A percentile compares a stretch with the other conserved stretches of the same genome.
These are phyloP conservation scores for Pleurotus eryngii DNA, from an alignment of 768 basidiomycete genomes.

Conservation along the genomic window DNA sequence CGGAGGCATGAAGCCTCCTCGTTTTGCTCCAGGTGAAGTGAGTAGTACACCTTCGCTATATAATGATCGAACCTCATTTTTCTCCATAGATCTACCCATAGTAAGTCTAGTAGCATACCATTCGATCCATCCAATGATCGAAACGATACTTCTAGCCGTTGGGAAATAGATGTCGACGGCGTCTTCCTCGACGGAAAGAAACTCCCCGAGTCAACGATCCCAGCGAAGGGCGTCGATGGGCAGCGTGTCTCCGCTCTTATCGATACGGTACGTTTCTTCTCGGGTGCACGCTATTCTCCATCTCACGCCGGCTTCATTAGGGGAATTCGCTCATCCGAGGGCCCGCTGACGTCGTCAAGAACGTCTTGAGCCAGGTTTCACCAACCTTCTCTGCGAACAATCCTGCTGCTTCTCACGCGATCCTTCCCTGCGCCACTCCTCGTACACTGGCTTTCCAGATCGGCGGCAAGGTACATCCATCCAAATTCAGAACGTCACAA, in stretches of 20 bases:
- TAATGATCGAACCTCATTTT: conserved; percentile 16
- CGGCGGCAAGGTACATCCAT: conserved; percentile 51
- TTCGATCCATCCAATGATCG: too few species aligned
- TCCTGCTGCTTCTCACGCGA: conserved; percentile 19
- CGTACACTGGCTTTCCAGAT: conserved; percentile 62
- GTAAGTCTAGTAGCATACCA: conserved; percentile 16
- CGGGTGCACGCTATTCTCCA: not conserved
- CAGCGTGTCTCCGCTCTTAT: conserved; percentile 52
- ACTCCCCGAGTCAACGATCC: conserved; percentile 50
- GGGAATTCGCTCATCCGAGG: conserved; percentile 74
- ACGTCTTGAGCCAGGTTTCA: conserved; percentile 37
- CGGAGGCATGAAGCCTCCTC: conserved; percentile 53
- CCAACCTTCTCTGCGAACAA: conserved; percentile 27
- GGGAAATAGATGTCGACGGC: conserved; percentile 67
- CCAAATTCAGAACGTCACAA: too few species aligned
- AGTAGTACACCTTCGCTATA: conserved; percentile 11
- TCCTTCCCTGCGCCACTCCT: conserved; percentile 48
- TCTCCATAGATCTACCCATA: conserved; percentile 32
- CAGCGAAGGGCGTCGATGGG: conserved; percentile 30
- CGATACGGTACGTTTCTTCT: conserved; percentile 47
- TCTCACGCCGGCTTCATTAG: conserved; percentile 25
- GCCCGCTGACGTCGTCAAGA: conserved; percentile 58
- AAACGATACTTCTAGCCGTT: conserved; percentile 29
- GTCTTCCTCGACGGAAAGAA: conserved; percentile 61
- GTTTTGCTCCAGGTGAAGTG: conserved; percentile 59